These are phyloP conservation scores for Metrosideros polymorpha DNA, from an alignment of 441 rosid genomes.

Conservation along the genomic window DNA sequence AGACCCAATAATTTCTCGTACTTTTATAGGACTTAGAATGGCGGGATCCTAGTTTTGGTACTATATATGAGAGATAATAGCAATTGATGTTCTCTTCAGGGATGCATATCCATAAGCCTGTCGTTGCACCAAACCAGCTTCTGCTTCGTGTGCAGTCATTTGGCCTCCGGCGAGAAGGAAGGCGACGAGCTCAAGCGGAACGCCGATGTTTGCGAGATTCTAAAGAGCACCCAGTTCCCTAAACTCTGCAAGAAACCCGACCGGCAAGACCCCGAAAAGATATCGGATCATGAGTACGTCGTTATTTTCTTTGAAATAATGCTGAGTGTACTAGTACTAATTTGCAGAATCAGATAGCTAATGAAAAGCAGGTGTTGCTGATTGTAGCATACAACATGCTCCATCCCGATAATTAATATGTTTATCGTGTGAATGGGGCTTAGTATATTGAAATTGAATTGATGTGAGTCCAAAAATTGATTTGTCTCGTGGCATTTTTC, in stretches of 20 bases:
- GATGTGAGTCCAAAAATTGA: neutral
- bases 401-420: neutral
- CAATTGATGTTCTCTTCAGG: slow-evolving; percentile 28
- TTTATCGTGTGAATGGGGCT: neutral
- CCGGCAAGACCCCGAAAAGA: slow-evolving; percentile 52
- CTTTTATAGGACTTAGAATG: neutral
- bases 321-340: neutral
- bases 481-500: neutral
- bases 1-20: neutral
- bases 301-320: neutral
- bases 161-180: slow-evolving; percentile 95
- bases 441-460: neutral
- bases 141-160: slow-evolving; percentile 88
- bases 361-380: neutral
- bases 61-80: neutral
- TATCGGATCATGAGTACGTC: slow-evolving; percentile 73
- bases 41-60: neutral
- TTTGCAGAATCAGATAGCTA: neutral
- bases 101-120: slow-evolving; percentile 84
- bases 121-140: slow-evolving; percentile 79
- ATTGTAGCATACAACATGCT: neutral
- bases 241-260: slow-evolving; percentile 51
- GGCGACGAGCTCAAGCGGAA: slow-evolving; percentile 88
- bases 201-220: slow-evolving; percentile 73
- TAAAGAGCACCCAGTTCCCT: slow-evolving; percentile 61